Percentiles rank a stretch among this genome's conserved stretches.
Conservation (phyloP, 2,329 filamentous ascomycete species). For the Nannizzia gypsea region DNA sequence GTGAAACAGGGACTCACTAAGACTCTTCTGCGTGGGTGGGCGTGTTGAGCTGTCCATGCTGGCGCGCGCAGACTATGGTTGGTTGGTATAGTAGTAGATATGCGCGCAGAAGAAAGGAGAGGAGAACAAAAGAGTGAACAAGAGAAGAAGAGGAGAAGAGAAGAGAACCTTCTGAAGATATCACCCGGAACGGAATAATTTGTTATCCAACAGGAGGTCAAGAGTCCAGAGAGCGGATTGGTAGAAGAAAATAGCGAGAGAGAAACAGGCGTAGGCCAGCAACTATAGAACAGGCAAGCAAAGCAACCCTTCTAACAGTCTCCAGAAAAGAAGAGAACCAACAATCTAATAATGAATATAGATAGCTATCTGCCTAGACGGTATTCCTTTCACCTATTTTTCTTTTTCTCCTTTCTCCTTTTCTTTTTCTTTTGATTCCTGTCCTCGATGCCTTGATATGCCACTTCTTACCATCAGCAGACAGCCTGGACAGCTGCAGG, state of each 20-base stretch:
- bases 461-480: no score
- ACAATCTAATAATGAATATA: neutral
- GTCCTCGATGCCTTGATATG: neutral
- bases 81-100: neutral
- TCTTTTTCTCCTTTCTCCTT: neutral
- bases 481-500: neutral
- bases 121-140: neutral
- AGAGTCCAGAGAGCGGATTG: neutral
- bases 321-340: neutral
- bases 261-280: no score
- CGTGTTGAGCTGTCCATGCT: neutral
- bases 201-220: neutral
- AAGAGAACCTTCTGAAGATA: neutral
- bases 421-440: neutral
- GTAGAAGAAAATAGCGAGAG: neutral
- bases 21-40: neutral
- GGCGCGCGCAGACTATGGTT: neutral
- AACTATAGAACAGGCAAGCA: neutral
- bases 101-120: neutral
- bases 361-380: neutral
- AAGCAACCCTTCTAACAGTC: neutral
- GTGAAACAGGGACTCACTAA: neutral
- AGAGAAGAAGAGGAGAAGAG: neutral
- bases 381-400: neutral
- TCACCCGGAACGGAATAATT: neutral